These are phyloP conservation scores for Salix koriyanagi DNA, from an alignment of 345 rosid species.

Conservation along the genomic window DNA sequence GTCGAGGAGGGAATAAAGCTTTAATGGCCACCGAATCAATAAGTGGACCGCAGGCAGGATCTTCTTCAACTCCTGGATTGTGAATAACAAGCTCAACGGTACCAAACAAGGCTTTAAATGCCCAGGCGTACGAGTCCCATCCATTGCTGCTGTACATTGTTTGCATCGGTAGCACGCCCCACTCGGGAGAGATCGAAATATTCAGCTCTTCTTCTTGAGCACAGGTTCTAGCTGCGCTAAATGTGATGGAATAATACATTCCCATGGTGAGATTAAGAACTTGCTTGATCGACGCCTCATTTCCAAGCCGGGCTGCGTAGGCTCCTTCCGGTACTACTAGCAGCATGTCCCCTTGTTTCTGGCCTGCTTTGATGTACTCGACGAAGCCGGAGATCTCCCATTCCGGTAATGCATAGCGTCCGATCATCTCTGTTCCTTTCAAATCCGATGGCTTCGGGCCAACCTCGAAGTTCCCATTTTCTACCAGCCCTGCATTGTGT, in stretches of 20 bases:
- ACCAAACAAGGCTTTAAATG: slow-evolving; percentile 15
- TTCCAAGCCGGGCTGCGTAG: slow-evolving; percentile 27
- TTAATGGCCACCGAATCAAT: slow-evolving; percentile 30
- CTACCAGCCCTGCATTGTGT: slow-evolving; percentile 10
- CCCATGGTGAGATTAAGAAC: slow-evolving; percentile 13
- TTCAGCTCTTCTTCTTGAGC: slow-evolving; percentile 31
- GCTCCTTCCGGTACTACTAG: slow-evolving; percentile 30
- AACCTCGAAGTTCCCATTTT: slow-evolving; percentile 30
- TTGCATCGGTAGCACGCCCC: slow-evolving; percentile 36
- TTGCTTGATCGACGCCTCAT: slow-evolving; percentile 33
- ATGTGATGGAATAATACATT: slow-evolving; percentile 29
- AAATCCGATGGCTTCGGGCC: slow-evolving; percentile 18
- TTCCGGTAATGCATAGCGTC: slow-evolving; percentile 11
- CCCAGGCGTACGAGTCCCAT: slow-evolving; percentile 41
- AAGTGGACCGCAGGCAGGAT: slow-evolving; percentile 40
- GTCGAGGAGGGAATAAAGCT: slow-evolving; percentile 25
- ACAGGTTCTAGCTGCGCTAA: slow-evolving; percentile 34
- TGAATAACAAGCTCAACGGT: slow-evolving; percentile 24
- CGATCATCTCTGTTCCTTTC: slow-evolving; percentile 25
- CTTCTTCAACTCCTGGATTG: slow-evolving; percentile 39
- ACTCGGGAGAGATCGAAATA: slow-evolving; percentile 25
- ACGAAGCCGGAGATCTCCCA: slow-evolving; percentile 31
- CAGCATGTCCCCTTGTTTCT: slow-evolving; percentile 36
- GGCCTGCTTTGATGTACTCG: slow-evolving; percentile 32
- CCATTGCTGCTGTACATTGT: slow-evolving; percentile 35